Evolutionary conservation across 805 yeast species (phyloP), one percentile per base, ranked within the genome.

Genomic region (Komagataella populi): DNA sequence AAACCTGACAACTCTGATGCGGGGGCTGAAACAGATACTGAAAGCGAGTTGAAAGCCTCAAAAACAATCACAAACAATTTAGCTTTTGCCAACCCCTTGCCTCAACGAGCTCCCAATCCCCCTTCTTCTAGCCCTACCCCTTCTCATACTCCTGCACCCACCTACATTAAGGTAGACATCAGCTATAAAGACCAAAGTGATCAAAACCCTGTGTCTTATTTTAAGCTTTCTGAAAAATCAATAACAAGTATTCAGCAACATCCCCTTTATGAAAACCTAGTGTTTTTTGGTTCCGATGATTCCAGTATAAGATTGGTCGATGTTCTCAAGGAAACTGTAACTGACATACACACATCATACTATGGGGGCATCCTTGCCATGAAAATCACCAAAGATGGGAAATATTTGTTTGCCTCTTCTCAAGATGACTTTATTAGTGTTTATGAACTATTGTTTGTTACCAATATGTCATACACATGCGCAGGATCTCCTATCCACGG

Each of bases 271-370:
- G 55, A 63, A 6, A 68, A 69, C 39, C 48, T 76, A 5, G 50
- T 77, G 6, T 76, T 80, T 0, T 60, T 80, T n/a, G 77, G 84
- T 0, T 69, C 80, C 6, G 84, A 79, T 54, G 88, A 83, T 59
- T 93, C 89, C 2, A 75, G 74, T 54, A 65, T 81, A 23, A 66
- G 84, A 48, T 57, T 84, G 16, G 66, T 84, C 48, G 83, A 83
- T 59, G 60, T 82, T 2, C 57, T 59, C 22, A 61, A 59, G 5
- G 79, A 76, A 54, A 52, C 51, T 8, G 52, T 75, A 3, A 58
- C 77, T 1, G 90, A 83, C 56, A 67, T 82, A 1, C 63, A 78
- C 39, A 79, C 86, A 3, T 74, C 83, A 43, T 82, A 80, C 58
- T 85, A 80, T 60, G 86, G 83, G 43, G 87, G 88, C 0, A 65